Base-by-base conservation (phyloP, 305 asterid genomes). In the Stenogyne calaminthoides region DNA sequence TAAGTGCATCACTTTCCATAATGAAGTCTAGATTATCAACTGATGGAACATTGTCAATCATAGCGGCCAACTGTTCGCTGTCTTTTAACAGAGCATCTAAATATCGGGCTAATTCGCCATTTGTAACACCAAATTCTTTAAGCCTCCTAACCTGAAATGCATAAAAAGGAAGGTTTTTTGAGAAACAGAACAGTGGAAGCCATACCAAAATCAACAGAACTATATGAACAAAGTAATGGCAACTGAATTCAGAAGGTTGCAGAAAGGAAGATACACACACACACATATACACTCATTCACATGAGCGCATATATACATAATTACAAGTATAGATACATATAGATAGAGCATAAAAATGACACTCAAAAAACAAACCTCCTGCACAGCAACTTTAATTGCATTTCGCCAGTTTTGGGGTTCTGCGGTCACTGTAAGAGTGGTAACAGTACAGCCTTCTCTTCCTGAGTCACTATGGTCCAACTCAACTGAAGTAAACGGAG, bases 401-500 rank as follows among this genome's bases (percentile, higher is more conserved):
- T 86, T 86, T 77, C 77, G 87, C 99, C 99, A 95, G 73, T 95
- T 95, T 78, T 86, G 92, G 68, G 99, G 97, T 69, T 95, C 98
- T 59, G 99, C 96, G 6, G 97, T 91, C 75, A 92, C 95, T 1
- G 99, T 95, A 77, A 95, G 98, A 79, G 99, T 92, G 69, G 98
- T 95, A 71, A 92, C 98, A 14, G 97, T 95, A 86, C 99, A 95
- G 61, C 98, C 97, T 92, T 95, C 99, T 76, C 98, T 88, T 80
- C 97, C 99, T 69, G 99, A 95, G 74, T 95, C 99, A 81, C 98
- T 92, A 81, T 95, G 99, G 83, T 95, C 99, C 89, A 95, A 84
- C 72, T 95, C 99, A 72, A 95, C 97, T 6, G 99, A 88, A 61
- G 99, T 92, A 82, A 95, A 95, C 16, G 98, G 99, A 58, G 98